Percentiles rank a stretch among this genome's conserved stretches.
phyloP scores from a whole-genome alignment of 2,329 filamentous ascomycete genomes.

The Ceratocystis variospora region DNA sequence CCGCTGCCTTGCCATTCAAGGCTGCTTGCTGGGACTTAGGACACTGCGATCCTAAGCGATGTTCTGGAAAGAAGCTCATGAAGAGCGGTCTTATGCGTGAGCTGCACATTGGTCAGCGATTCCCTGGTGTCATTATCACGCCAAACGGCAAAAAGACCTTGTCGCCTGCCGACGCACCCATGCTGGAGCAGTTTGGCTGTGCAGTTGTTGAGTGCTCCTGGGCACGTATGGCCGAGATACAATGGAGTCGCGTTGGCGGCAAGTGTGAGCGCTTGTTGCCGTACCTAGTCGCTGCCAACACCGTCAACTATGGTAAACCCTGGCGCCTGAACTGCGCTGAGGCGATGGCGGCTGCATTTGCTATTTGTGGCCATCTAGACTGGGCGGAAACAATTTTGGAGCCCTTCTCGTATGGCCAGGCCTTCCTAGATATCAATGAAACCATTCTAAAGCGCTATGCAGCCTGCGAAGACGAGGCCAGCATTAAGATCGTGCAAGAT shows the following conservation, averaged over 20 bases:
- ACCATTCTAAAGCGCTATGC: slow-evolving; percentile 73
- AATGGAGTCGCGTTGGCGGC: slow-evolving; percentile 81
- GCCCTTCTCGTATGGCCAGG: slow-evolving; percentile 75
- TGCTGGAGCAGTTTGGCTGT: slow-evolving; percentile 78
- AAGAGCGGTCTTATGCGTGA: slow-evolving; percentile 86
- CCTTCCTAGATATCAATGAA: slow-evolving; percentile 83
- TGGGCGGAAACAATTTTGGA: slow-evolving; percentile 77
- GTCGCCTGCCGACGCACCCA: slow-evolving; percentile 65
- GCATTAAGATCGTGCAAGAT: slow-evolving; percentile 69
- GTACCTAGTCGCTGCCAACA: slow-evolving; percentile 91
- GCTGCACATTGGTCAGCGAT: slow-evolving; percentile 80
- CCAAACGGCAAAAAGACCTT: slow-evolving; percentile 82
- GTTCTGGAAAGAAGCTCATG: slow-evolving; percentile 91
- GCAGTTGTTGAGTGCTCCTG: slow-evolving; percentile 96
- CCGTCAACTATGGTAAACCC: slow-evolving; percentile 92
- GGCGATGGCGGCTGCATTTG: slow-evolving; percentile 82
- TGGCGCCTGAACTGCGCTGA: slow-evolving; percentile 95
- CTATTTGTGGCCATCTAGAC: slow-evolving; percentile 78
- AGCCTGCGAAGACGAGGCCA: slow-evolving; percentile 65
- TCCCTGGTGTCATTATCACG: slow-evolving; percentile 82
- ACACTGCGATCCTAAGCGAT: slow-evolving; percentile 93
- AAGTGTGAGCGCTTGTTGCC: slow-evolving; percentile 83
- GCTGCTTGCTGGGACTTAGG: slow-evolving; percentile 96
- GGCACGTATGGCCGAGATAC: slow-evolving; percentile 83
- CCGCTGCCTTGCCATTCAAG: slow-evolving; percentile 51